Conservation (phyloP, 441 rosid genomes). For the Geranium incanum region DNA sequence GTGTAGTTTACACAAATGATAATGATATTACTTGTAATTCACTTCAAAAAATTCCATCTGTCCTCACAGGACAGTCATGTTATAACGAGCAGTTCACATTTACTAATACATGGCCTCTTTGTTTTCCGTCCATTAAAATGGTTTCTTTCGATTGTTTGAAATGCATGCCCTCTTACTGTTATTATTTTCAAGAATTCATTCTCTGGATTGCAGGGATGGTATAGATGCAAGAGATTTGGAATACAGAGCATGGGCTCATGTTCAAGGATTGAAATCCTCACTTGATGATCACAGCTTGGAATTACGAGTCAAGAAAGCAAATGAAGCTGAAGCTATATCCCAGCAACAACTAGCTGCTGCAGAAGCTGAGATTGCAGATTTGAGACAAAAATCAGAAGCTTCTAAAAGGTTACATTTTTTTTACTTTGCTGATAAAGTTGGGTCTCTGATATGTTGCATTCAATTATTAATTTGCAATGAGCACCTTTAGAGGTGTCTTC, state of each 20-base stretch:
- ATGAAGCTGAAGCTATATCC: constrained; percentile 91
- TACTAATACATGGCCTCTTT: not conserved
- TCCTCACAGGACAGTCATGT: not conserved
- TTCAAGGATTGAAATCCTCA: constrained; percentile 66
- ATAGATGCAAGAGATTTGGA: constrained; percentile 70
- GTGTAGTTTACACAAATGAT: not conserved
- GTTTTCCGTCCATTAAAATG: not conserved
- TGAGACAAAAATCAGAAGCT: constrained; percentile 73
- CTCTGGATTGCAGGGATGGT: constrained; percentile 49
- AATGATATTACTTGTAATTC: not conserved
- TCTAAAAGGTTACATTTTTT: constrained; percentile 56
- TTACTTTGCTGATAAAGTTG: not conserved
- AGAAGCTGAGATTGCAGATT: constrained; percentile 94
- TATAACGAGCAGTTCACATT: not conserved
- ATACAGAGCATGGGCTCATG: constrained; percentile 74
- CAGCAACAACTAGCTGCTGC: constrained; percentile 94
- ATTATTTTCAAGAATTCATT: constrained; percentile 3
- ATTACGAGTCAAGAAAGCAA: constrained; percentile 84
- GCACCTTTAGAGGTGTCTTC: not conserved
- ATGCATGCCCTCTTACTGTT: constrained; percentile 10
- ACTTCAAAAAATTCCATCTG: not conserved
- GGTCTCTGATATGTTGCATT: constrained; percentile 5
- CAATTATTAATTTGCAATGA: not conserved
- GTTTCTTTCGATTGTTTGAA: constrained; percentile 1
- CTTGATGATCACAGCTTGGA: constrained; percentile 88